Evolutionary conservation across 768 basidiomycete species (phyloP).

Genomic region (Sarcomyxa edulis): DNA sequence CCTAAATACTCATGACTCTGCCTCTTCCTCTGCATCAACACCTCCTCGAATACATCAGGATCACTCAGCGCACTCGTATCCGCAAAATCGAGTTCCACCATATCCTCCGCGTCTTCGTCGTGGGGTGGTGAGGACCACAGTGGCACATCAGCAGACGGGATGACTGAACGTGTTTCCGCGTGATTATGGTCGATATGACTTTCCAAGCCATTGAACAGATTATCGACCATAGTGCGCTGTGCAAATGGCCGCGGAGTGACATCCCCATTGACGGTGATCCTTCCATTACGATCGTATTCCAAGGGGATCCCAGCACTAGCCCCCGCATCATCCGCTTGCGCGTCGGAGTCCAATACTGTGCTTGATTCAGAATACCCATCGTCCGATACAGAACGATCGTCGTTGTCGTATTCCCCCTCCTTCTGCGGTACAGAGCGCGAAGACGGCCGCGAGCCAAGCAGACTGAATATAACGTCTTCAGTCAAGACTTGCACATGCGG

Average conservation of each 20-base stretch:
- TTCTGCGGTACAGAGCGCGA: constrained; percentile 2
- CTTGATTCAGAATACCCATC: constrained; percentile 37
- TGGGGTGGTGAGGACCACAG: constrained; percentile 12
- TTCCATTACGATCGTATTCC: constrained; percentile 7
- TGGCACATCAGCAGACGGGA: constrained; percentile 7
- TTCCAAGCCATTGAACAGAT: constrained; percentile 12
- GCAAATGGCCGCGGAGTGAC: constrained; percentile 56
- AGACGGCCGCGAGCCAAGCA: constrained; percentile 37
- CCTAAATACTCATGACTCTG: constrained; percentile 7
- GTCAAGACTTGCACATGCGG: constrained; percentile 62
- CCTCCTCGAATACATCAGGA: constrained; percentile 46
- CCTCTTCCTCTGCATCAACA: constrained; percentile 20
- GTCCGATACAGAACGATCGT: constrained; percentile 35
- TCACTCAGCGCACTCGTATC: constrained; percentile 73
- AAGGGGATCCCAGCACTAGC: constrained; percentile 14
- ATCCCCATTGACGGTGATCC: constrained; percentile 36
- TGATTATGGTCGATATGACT: constrained; percentile 1
- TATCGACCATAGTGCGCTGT: neutral
- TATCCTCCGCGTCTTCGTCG: constrained; percentile 45
- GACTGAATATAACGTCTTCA: constrained; percentile 61
- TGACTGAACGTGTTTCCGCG: neutral
- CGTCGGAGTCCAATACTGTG: constrained; percentile 33
- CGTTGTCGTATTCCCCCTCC: constrained; percentile 53
- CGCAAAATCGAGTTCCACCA: constrained; percentile 72
- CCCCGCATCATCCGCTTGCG: constrained; percentile 20